Percentiles rank a stretch among this genome's conserved stretches.
Conservation (phyloP, 129 eudicot species). For the Silybum marianum region DNA sequence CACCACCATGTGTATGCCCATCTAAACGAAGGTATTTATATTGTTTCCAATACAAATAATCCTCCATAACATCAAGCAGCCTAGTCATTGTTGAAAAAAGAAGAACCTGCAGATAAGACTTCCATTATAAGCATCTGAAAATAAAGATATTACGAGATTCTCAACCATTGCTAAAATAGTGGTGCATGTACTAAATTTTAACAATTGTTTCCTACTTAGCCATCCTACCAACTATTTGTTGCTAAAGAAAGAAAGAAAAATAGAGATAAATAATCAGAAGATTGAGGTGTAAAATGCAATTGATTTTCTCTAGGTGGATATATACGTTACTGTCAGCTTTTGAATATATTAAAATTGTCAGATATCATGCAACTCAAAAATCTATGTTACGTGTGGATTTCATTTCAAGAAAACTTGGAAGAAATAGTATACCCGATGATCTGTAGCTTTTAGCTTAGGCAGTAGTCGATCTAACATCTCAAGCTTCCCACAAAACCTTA, state of each 20-base stretch:
- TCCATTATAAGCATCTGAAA: slow-evolving; percentile 25
- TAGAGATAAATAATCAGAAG: not conserved
- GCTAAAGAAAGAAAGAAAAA: not conserved
- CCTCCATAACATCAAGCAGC: slow-evolving; percentile 99
- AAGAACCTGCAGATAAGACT: slow-evolving; percentile 71
- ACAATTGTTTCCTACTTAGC: not conserved
- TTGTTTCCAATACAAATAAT: slow-evolving; percentile 87
- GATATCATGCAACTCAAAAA: slow-evolving; percentile 15
- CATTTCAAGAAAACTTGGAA: slow-evolving; percentile 7
- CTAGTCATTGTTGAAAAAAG: slow-evolving; percentile 98
- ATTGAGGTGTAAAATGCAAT: not conserved
- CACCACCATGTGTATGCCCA: slow-evolving; percentile 97
- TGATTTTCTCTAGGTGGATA: not conserved
- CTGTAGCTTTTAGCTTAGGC: slow-evolving; percentile 95
- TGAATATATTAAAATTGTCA: not conserved
- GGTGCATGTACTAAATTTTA: slow-evolving; percentile 5
- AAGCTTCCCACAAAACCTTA: slow-evolving; percentile 98
- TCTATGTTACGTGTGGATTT: not conserved
- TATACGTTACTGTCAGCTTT: not conserved
- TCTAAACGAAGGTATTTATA: slow-evolving; percentile 92
- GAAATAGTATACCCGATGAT: slow-evolving; percentile 77
- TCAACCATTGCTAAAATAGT: not conserved
- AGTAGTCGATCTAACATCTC: slow-evolving; percentile 95
- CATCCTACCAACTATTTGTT: slow-evolving; percentile 5
- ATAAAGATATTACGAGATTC: not conserved